Base-by-base conservation (phyloP, 2,329 filamentous ascomycete genomes). In the Rachicladosporium sp. region DNA sequence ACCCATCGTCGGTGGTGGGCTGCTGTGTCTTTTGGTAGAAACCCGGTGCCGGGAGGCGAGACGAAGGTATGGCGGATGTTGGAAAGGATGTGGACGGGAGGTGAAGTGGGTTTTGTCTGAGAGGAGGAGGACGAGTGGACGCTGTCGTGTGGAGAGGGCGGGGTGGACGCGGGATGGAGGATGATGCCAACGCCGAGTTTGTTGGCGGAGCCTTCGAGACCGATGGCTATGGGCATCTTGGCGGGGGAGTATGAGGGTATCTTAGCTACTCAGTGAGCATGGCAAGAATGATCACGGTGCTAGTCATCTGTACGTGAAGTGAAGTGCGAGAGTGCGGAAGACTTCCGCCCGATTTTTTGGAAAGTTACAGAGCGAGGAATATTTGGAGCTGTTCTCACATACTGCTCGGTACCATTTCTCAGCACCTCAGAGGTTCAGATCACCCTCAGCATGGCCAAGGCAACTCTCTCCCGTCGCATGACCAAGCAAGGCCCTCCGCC, bases 161-260 rank as follows among this genome's bases (percentile, higher is more conserved):
- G 54, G 11, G 39, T 39, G 27, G 41, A 41, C 65, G 56, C 53
- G 3, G 78, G 71, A 67, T 96, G 91, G 15, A 78, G 74, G 60
- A 98, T 94, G 43, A 98, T 70, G 55, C 91, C 91, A 43, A 96
- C 81, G 50, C 89, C 91, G 38, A 98, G 78, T 66, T 98, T 98
- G 71, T 98, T 98, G 64, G 91, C 91, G 42, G 86, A 94, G 61
- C 91, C 89, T 69, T 98, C 91, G 58, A 85, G 72, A 13, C 80
- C 80, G 53, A 84, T 71, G 23, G 78, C 73, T 50, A 83, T 80
- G 69, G 57, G 55, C 58, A 61, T 61, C 3, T 40, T 50, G 45
- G 15, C 3, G 23, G 4, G 23, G 6, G 23, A 19, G 23, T 27
- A 8, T 27, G 23, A 27, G 23, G 23, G 23, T 27, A 7, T 7